A percentile compares a stretch with the other conserved stretches of the same genome.
Conservation (phyloP, 352 stramenopile genomes). For the Phytopythium mirpurense region DNA sequence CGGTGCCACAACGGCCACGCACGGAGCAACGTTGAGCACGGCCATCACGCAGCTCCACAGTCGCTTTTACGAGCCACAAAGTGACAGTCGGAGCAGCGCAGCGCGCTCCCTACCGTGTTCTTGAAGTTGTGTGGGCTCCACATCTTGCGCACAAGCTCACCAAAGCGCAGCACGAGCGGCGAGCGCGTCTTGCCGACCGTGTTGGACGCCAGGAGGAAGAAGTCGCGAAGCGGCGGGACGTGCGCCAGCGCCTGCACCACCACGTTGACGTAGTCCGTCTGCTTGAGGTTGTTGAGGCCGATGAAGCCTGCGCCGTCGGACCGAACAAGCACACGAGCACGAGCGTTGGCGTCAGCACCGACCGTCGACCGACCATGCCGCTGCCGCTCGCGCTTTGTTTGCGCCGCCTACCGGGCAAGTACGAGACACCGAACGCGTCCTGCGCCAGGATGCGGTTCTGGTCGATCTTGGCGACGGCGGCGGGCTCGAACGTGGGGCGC, state of each 20-base stretch:
- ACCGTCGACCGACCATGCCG: no score
- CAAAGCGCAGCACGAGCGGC: constrained; percentile 90
- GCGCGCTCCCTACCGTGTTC: constrained; percentile 80
- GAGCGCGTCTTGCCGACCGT: constrained; percentile 61
- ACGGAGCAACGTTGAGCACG: not conserved
- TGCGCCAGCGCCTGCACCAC: constrained; percentile 96
- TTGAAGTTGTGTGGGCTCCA: constrained; percentile 99
- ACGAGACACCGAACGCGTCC: constrained; percentile 95
- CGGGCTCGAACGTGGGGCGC: constrained; percentile 84
- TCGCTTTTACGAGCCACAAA: not conserved
- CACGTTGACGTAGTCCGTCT: constrained; percentile 98
- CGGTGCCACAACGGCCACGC: not conserved
- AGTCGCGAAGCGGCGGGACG: constrained; percentile 94
- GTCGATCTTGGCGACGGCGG: constrained; percentile 88
- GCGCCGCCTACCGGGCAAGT: constrained; percentile 83
- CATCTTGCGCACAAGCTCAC: constrained; percentile 96
- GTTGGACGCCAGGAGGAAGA: constrained; percentile 84
- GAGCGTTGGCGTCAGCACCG: not conserved
- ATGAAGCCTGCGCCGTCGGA: constrained; percentile 81
- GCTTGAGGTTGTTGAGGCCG: constrained; percentile 97
- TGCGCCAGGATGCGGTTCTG: constrained; percentile 87
- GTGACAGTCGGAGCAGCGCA: not conserved
- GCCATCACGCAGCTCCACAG: not conserved
- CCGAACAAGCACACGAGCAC: not conserved
- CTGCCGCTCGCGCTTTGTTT: no score